phyloP scores from a whole-genome alignment of 2,329 filamentous ascomycete species.

The Aspergillus calidoustus region DNA sequence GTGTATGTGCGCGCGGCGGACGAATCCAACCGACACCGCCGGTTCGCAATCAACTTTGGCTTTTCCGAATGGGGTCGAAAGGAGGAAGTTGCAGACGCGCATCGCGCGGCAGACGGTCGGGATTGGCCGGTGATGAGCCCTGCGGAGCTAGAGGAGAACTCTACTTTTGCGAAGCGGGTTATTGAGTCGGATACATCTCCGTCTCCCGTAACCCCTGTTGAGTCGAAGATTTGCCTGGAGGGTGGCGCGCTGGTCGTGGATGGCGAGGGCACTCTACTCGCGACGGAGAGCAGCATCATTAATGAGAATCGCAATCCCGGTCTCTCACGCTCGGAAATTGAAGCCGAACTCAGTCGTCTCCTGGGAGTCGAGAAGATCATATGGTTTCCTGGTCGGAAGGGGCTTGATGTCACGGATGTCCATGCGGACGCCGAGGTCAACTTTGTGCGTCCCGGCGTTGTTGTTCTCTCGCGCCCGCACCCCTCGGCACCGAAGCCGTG shows the following conservation, averaged over 20 bases:
- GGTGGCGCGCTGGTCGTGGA: slow-evolving; percentile 42
- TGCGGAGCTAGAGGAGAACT: slow-evolving; percentile 21
- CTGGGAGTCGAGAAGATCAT: slow-evolving; percentile 38
- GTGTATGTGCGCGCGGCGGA: neutral
- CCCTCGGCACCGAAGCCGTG: neutral
- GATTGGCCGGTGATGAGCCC: slow-evolving; percentile 20
- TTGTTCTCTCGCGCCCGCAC: slow-evolving; percentile 32
- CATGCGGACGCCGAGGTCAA: slow-evolving; percentile 31
- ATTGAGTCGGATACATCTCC: slow-evolving; percentile 11
- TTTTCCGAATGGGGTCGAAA: neutral
- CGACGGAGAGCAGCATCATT: slow-evolving; percentile 38
- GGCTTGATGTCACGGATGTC: slow-evolving; percentile 39
- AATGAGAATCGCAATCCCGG: slow-evolving; percentile 34
- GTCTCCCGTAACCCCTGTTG: slow-evolving; percentile 18
- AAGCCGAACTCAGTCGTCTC: slow-evolving; percentile 30
- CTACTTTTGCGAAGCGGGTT: slow-evolving; percentile 19
- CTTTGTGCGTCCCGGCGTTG: slow-evolving; percentile 26
- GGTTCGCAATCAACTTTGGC: neutral
- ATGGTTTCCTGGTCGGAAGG: slow-evolving; percentile 38
- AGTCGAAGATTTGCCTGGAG: slow-evolving; percentile 32
- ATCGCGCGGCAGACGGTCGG: neutral
- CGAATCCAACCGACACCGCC: neutral
- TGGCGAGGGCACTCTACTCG: slow-evolving; percentile 41
- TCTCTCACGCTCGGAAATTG: slow-evolving; percentile 27
- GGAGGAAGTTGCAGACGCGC: neutral